phyloP scores from a whole-genome alignment of 148 eudicot species.

The Camellia sinensis region DNA sequence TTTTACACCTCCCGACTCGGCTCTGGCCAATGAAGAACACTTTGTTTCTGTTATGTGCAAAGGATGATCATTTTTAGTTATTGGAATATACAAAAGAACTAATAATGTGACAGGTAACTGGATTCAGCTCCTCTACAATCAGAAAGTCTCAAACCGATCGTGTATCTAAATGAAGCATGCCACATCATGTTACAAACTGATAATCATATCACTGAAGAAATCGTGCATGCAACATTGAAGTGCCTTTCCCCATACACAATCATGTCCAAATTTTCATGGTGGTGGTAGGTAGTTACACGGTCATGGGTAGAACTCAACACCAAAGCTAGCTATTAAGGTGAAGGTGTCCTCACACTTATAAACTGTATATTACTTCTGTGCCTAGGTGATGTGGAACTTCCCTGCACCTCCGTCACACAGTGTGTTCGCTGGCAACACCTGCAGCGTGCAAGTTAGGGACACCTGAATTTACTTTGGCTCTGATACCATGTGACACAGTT shows the following conservation, averaged over 20 bases:
- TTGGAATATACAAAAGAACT: neutral
- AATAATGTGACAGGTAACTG: neutral
- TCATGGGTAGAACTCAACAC: too few species aligned
- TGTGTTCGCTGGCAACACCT: too few species aligned
- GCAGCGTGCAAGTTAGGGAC: too few species aligned
- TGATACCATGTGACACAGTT: too few species aligned
- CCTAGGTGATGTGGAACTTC: too few species aligned
- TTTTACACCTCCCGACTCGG: conserved; percentile 38
- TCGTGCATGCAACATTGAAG: neutral
- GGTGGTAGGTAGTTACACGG: too few species aligned
- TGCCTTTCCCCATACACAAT: neutral
- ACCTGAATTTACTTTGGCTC: too few species aligned
- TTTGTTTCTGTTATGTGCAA: conserved; percentile 54
- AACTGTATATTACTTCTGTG: too few species aligned
- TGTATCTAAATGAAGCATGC: neutral
- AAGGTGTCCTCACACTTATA: too few species aligned
- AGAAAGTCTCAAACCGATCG: neutral
- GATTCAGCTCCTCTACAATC: neutral
- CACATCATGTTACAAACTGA: neutral
- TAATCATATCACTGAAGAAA: neutral
- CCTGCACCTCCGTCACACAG: too few species aligned
- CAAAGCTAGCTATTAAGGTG: too few species aligned
- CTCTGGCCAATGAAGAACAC: conserved; percentile 56
- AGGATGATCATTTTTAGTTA: neutral
- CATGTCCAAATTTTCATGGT: neutral